These are phyloP conservation scores for Hura crepitans DNA, from an alignment of 441 rosid genomes.

Conservation along the genomic window DNA sequence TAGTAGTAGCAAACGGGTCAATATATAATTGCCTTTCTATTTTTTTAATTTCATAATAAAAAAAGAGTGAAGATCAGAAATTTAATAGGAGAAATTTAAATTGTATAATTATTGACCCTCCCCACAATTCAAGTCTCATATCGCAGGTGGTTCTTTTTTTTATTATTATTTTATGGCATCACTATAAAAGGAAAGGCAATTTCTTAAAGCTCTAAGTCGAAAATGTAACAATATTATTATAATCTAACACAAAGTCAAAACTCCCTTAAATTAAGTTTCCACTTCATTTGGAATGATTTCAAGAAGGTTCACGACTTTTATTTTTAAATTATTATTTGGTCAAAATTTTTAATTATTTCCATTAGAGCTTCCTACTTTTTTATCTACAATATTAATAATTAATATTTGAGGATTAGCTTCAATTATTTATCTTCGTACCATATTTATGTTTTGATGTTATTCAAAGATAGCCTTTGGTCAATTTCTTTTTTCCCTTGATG, in stretches of 20 bases:
- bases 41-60: no score
- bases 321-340: no score
- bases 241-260: not conserved
- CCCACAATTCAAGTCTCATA: not conserved
- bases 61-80: no score
- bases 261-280: not conserved
- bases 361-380: not conserved
- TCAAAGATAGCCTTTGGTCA: no score
- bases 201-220: not conserved
- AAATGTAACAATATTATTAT: not conserved
- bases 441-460: no score
- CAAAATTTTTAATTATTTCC: no score
- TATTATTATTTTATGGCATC: not conserved
- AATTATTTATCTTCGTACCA: no score
- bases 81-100: no score
- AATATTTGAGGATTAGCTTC: not conserved
- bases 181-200: not conserved
- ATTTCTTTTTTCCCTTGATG: no score
- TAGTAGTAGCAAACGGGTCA: no score
- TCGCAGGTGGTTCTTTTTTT: not conserved
- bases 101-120: no score
- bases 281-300: not conserved
- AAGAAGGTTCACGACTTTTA: not conserved
- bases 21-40: no score
- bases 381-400: not conserved